These are phyloP conservation scores for Fusarium praegraminearum DNA, from an alignment of 2,329 filamentous ascomycete genomes.

Conservation along the genomic window DNA sequence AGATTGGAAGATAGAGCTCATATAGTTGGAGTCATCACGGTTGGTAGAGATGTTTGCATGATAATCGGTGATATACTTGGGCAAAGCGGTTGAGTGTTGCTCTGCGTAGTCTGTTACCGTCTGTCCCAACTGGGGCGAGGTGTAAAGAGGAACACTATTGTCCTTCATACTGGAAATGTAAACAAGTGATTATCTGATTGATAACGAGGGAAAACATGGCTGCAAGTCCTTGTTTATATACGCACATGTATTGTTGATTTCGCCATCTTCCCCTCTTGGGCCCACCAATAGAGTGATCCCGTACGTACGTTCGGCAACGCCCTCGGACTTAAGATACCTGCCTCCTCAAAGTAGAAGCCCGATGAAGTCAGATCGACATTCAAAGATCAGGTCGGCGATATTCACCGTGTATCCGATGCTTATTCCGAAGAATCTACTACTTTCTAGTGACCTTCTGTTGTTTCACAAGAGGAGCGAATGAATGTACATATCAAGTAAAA, in stretches of 20 bases:
- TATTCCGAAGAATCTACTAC: constrained; percentile 26
- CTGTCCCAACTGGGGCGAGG: constrained; percentile 55
- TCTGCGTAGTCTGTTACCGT: constrained; percentile 59
- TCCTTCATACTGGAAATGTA: constrained; percentile 54
- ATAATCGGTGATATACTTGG: constrained; percentile 57
- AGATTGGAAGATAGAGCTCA: constrained; percentile 59
- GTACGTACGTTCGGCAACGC: constrained; percentile 14
- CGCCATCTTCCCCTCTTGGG: constrained; percentile 23
- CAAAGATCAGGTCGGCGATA: constrained; percentile 17
- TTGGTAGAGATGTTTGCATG: constrained; percentile 50
- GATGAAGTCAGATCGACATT: constrained; percentile 17
- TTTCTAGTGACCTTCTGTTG: constrained; percentile 5
- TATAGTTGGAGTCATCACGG: constrained; percentile 51
- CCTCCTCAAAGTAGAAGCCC: not conserved
- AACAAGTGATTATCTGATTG: not conserved
- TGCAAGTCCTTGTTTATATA: constrained; percentile 7
- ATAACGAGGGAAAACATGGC: not conserved
- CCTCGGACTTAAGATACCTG: constrained; percentile 32
- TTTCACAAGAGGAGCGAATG: not conserved
- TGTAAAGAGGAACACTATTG: constrained; percentile 56
- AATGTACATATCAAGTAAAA: not conserved
- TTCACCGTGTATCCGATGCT: constrained; percentile 19
- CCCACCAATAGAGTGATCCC: constrained; percentile 32
- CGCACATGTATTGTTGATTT: constrained; percentile 10
- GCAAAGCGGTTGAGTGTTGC: constrained; percentile 57